These are phyloP conservation scores for Paracoccidioides lutzii DNA, from an alignment of 2,329 filamentous ascomycete genomes.

Conservation along the genomic window DNA sequence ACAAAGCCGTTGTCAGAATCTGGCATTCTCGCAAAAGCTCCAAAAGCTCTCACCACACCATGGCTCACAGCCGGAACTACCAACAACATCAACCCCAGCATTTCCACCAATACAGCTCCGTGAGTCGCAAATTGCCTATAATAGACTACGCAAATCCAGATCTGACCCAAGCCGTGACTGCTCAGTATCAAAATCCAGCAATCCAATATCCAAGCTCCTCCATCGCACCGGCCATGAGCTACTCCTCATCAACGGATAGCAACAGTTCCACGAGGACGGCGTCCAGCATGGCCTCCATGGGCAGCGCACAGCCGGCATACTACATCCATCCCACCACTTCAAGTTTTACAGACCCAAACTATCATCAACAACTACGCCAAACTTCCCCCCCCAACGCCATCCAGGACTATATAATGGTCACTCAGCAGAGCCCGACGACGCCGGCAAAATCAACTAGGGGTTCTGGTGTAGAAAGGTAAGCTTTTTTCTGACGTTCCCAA, in stretches of 20 bases:
- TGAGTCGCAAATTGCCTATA: constrained; percentile 2
- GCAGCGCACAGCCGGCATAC: neutral
- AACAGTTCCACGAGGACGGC: constrained; percentile 10
- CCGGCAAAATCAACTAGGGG: neutral
- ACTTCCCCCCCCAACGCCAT: neutral
- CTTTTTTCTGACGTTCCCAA: neutral
- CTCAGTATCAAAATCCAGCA: neutral
- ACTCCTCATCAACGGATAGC: constrained; percentile 12
- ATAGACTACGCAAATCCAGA: neutral
- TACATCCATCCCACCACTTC: neutral
- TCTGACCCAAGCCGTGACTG: constrained; percentile 1
- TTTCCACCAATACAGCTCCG: neutral
- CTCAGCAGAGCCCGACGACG: neutral
- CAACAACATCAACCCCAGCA: neutral
- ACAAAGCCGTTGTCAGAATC: neutral
- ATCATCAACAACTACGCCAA: neutral
- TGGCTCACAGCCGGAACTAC: constrained; percentile 1
- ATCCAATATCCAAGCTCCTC: constrained; percentile 3
- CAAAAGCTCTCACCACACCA: neutral
- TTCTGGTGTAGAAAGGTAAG: neutral
- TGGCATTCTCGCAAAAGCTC: neutral
- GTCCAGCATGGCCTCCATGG: constrained; percentile 8
- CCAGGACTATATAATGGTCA: neutral
- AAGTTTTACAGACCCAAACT: constrained; percentile 1
- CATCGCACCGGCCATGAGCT: constrained; percentile 11